Evolutionary conservation across 148 eudicot species (phyloP).

Genomic region (Diospyros lotus): DNA sequence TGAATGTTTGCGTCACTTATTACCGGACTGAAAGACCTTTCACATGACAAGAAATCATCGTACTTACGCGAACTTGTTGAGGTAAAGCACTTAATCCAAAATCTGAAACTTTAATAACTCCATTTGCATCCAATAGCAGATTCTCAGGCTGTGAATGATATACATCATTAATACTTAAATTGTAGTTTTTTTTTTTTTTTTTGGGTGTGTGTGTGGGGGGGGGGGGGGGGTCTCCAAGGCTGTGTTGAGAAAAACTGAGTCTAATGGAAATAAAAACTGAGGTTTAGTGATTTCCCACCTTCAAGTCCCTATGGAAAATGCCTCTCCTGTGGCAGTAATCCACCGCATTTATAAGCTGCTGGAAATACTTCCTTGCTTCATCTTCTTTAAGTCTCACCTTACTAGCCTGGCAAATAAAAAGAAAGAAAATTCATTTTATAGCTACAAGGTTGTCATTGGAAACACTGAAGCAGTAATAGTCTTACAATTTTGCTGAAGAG

Average conservation of each 20-base stretch:
- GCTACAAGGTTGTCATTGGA: slow-evolving; percentile 4
- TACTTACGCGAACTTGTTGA: slow-evolving; percentile 77
- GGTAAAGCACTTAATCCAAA: slow-evolving; percentile 97
- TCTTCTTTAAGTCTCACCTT: slow-evolving; percentile 69
- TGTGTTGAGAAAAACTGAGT: background rate
- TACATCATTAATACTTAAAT: background rate
- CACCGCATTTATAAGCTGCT: slow-evolving; percentile 86
- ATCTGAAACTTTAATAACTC: slow-evolving; percentile 94
- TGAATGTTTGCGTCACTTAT: no score
- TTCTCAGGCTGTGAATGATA: slow-evolving; percentile 73
- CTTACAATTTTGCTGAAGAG: slow-evolving; percentile 89
- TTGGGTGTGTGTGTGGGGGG: no score
- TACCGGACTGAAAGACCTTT: no score
- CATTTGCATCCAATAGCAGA: slow-evolving; percentile 67
- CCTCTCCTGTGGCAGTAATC: slow-evolving; percentile 99
- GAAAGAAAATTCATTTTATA: background rate
- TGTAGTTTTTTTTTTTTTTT: no score
- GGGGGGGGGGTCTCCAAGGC: background rate
- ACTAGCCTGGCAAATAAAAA: slow-evolving; percentile 44
- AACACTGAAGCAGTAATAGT: slow-evolving; percentile 1
- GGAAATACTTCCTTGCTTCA: slow-evolving; percentile 82
- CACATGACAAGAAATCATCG: background rate
- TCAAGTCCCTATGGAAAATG: slow-evolving; percentile 85
- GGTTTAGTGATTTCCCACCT: slow-evolving; percentile 35
- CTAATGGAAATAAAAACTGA: background rate